phyloP scores from a whole-genome alignment of 345 rosid species.

The Arabis alpina region DNA sequence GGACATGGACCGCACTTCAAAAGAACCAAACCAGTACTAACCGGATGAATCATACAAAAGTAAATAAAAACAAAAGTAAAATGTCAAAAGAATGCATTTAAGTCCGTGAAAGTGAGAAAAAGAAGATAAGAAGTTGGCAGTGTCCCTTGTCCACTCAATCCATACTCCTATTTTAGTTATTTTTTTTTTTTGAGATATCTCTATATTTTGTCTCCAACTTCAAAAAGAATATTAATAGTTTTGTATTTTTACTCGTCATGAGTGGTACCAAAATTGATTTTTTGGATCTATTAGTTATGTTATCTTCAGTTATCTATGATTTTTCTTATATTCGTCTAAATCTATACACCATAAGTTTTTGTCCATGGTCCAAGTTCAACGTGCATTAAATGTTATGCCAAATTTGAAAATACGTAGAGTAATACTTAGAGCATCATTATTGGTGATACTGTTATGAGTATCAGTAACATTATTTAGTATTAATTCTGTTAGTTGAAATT shows the following conservation, averaged over 20 bases:
- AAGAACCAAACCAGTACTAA: not conserved
- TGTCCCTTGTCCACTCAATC: conserved; percentile 41
- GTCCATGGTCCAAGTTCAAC: conserved; percentile 41
- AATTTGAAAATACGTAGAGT: conserved; percentile 23
- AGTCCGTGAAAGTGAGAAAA: conserved; percentile 37
- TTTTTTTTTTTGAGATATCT: not conserved
- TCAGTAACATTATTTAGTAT: too few relatives aligned
- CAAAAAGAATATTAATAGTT: conserved; percentile 20
- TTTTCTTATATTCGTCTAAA: conserved; percentile 21
- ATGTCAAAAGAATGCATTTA: conserved; percentile 40
- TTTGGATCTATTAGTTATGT: conserved; percentile 39
- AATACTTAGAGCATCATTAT: too few relatives aligned
- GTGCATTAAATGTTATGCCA: conserved; percentile 32
- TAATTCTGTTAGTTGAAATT: too few relatives aligned
- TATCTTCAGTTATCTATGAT: conserved; percentile 28
- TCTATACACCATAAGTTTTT: conserved; percentile 23
- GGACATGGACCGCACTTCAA: too few relatives aligned
- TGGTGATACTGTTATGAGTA: too few relatives aligned
- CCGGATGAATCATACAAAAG: conserved; percentile 26
- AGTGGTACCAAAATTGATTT: conserved; percentile 39
- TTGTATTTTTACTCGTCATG: conserved; percentile 33
- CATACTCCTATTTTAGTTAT: not conserved
- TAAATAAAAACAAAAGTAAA: conserved; percentile 28
- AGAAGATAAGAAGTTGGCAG: conserved; percentile 39
- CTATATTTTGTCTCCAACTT: not conserved